Conservation (phyloP, 1,139 yeast genomes). For the Hyphopichia fennica region DNA sequence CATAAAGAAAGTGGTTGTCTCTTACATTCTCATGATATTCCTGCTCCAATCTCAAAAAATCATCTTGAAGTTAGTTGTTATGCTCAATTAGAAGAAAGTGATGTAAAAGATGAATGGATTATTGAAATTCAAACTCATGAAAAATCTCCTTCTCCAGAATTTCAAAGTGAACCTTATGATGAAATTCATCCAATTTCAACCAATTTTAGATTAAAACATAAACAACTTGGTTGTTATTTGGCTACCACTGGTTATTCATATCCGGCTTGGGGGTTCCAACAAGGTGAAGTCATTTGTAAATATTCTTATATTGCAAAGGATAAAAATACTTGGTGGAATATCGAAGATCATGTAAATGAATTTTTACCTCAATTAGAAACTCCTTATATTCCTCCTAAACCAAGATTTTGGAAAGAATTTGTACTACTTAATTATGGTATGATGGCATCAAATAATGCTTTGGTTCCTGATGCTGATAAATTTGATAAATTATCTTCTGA, state of each 20-base stretch:
- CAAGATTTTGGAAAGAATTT: conserved; percentile 71
- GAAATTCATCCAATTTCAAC: conserved; percentile 69
- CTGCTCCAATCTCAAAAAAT: conserved; percentile 53
- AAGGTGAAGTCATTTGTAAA: conserved; percentile 77
- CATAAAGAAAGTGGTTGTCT: conserved; percentile 56
- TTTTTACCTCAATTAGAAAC: conserved; percentile 35
- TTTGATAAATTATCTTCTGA: conserved; percentile 61
- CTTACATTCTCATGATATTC: conserved; percentile 62
- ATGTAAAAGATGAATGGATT: conserved; percentile 70
- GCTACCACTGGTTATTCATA: conserved; percentile 71
- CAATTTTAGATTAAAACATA: conserved; percentile 62
- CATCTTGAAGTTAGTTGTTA: conserved; percentile 69
- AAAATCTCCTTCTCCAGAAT: conserved; percentile 48
- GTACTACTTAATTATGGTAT: conserved; percentile 69
- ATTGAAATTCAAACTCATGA: conserved; percentile 63
- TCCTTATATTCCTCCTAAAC: conserved; percentile 60
- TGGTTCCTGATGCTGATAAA: conserved; percentile 72
- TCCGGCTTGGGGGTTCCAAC: conserved; percentile 82
- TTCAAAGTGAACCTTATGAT: conserved; percentile 39
- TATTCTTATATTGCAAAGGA: conserved; percentile 49
- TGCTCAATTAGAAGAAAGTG: conserved; percentile 56
- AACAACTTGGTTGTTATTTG: conserved; percentile 66
- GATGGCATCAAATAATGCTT: conserved; percentile 78
- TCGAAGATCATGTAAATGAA: conserved; percentile 64
- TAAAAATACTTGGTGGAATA: conserved; percentile 79